Conservation (phyloP, 2,329 filamentous ascomycete genomes). For the Neodidymelliopsis sp. region DNA sequence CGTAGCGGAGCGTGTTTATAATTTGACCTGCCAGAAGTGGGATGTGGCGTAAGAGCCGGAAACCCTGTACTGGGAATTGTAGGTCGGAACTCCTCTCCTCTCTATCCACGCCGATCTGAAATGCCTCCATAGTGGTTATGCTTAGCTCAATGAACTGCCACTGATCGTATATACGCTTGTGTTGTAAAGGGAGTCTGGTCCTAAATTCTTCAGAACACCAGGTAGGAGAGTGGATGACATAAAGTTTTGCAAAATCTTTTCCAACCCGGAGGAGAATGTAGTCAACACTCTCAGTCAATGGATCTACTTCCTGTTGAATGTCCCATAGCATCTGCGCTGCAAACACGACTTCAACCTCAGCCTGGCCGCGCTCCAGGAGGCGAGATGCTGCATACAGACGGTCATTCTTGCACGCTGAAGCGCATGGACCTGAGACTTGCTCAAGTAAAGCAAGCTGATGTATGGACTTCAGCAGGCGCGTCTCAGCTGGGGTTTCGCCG, state of each 20-base stretch:
- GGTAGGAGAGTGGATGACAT: neutral
- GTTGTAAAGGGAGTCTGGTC: neutral
- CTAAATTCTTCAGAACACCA: neutral
- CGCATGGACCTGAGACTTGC: too few relatives aligned
- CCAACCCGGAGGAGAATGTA: neutral
- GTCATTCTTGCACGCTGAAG: neutral
- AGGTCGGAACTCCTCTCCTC: neutral
- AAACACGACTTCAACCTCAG: slow-evolving; percentile 9
- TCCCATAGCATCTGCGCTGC: slow-evolving; percentile 23
- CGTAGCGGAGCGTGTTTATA: neutral
- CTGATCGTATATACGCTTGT: neutral
- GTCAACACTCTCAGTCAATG: neutral
- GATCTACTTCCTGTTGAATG: slow-evolving; percentile 13
- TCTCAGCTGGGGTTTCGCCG: neutral
- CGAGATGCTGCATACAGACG: neutral
- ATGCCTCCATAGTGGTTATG: neutral
- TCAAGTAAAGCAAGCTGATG: neutral
- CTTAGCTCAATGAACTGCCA: neutral
- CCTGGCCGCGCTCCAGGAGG: neutral
- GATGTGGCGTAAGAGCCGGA: slow-evolving; percentile 4
- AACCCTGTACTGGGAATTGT: neutral
- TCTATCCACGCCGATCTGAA: neutral
- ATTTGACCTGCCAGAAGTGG: slow-evolving; percentile 8
- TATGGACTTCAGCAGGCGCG: slow-evolving; percentile 10
- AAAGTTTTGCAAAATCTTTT: neutral